Percentiles rank a stretch among this genome's conserved stretches.
Evolutionary conservation across 257 asterid genomes (phyloP).

Genomic region (Nicotiana otophora): DNA sequence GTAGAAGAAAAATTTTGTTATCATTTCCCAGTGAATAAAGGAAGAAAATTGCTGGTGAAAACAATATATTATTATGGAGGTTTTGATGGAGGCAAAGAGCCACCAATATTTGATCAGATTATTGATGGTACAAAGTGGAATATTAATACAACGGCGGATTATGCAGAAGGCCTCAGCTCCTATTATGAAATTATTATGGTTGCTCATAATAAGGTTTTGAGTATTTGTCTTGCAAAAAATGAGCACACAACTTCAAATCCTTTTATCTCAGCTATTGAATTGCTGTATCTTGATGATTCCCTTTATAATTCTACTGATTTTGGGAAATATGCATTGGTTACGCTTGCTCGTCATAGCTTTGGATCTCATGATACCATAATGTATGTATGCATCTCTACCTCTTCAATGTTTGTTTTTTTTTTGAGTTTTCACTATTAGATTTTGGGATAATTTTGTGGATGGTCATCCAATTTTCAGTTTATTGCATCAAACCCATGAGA

Average conservation of each 20-base stretch:
- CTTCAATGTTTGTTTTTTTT: neutral
- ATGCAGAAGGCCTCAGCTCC: conserved; percentile 47
- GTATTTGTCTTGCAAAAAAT: conserved; percentile 72
- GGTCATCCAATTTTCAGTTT: too few relatives aligned
- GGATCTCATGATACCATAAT: conserved; percentile 46
- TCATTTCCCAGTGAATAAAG: conserved; percentile 50
- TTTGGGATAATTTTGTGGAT: too few relatives aligned
- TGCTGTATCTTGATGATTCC: conserved; percentile 42
- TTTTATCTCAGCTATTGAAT: conserved; percentile 72
- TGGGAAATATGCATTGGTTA: conserved; percentile 37
- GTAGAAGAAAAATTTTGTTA: conserved; percentile 53
- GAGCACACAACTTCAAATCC: conserved; percentile 52
- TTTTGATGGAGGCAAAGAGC: conserved; percentile 70
- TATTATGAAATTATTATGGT: conserved; percentile 63
- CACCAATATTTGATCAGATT: conserved; percentile 88
- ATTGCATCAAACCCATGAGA: too few relatives aligned
- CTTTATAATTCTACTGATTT: conserved; percentile 67
- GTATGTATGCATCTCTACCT: conserved; percentile 26
- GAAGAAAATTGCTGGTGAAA: conserved; percentile 50
- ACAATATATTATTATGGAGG: conserved; percentile 68
- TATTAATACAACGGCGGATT: conserved; percentile 78
- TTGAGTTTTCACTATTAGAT: neutral
- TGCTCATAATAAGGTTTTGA: conserved; percentile 44
- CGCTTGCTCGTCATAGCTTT: conserved; percentile 56
- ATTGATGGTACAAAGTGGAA: conserved; percentile 80